Evolutionary conservation across 1,139 yeast genomes (phyloP), one percentile per base, ranked within the genome.

Genomic region (Magnusiomyces magnusii): DNA sequence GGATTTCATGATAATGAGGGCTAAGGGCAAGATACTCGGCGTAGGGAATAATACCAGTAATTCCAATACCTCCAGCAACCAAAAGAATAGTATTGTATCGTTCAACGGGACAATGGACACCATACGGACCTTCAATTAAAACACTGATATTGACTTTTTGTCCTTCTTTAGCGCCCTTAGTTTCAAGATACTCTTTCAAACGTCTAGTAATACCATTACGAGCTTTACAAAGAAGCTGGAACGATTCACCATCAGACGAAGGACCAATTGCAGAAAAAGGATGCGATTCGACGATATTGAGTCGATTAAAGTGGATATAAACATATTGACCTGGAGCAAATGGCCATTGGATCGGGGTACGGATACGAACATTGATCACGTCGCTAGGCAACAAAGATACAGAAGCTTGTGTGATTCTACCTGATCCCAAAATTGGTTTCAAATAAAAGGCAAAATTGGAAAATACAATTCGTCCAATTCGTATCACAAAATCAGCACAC

Each of bases 31-130:
- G 61, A 56, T 65, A 66, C 56, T 71, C 74, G 2, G 70, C 71
- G 60, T 75, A 75, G 0, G 75, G 73, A 60, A 76, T 59, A 1
- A 72, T 70, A 0, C 87, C 86, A 1, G 95, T 87, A 63, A 88
- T 78, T 65, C 95, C 96, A 61, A 85, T 85, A 55, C 93, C 93
- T 62, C 91, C 87, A 1, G 86, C 83, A 57, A 86, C 66, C 54
- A 86, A 75, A 23, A 85, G 69, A 2, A 78, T 74, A 57, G 78
- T 80, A 57, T 82, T 84, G 68, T 80, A 86, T 58, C 80, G 75
- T 58, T 78, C 78, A 54, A 83, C 68, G 67, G 89, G 80, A 60
- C 82, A 68, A 62, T 76, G 69, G 63, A 73, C 69, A 62, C 89
- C 86, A 66, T 85, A 85, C 0, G 90, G 88, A 0, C 90, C 90